Conservation (phyloP, 2,329 filamentous ascomycete species). For the Aureobasidium vineae region DNA sequence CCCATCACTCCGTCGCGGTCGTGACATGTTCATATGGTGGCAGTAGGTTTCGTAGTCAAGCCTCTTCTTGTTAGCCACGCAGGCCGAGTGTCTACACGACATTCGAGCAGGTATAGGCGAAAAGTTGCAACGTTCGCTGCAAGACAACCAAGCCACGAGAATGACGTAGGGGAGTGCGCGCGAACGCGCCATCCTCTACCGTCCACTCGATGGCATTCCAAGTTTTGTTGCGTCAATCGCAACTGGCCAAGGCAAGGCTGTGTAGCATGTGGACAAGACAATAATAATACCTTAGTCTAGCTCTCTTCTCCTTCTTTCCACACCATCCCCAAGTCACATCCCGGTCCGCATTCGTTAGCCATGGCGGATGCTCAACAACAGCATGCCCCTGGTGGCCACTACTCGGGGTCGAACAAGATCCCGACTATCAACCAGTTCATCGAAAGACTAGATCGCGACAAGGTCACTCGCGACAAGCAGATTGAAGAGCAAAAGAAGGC, state of each 20-base stretch:
- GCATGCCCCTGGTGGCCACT: constrained; percentile 63
- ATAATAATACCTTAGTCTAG: constrained; percentile 4
- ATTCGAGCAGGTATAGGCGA: constrained; percentile 5
- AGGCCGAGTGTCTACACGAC: background rate
- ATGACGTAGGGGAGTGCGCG: background rate
- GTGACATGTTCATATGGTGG: background rate
- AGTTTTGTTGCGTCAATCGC: constrained; percentile 17
- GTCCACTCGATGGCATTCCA: constrained; percentile 14
- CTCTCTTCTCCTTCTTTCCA: background rate
- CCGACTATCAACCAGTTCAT: constrained; percentile 87
- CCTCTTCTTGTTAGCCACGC: background rate
- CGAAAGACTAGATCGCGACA: constrained; percentile 72
- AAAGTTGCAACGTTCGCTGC: constrained; percentile 18
- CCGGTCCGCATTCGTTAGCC: constrained; percentile 22
- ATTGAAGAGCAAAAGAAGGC: constrained; percentile 60
- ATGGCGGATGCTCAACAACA: constrained; percentile 49
- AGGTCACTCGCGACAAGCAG: constrained; percentile 68
- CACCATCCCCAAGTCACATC: background rate
- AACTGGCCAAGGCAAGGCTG: constrained; percentile 10
- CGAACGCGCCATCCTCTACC: constrained; percentile 14
- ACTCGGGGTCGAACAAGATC: constrained; percentile 78
- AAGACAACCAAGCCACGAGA: constrained; percentile 1
- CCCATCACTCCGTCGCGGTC: background rate
- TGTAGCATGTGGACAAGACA: constrained; percentile 9
- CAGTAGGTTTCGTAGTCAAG: background rate